phyloP scores from a whole-genome alignment of 2,329 filamentous ascomycete species.

The Dactylellina drechsleri region DNA sequence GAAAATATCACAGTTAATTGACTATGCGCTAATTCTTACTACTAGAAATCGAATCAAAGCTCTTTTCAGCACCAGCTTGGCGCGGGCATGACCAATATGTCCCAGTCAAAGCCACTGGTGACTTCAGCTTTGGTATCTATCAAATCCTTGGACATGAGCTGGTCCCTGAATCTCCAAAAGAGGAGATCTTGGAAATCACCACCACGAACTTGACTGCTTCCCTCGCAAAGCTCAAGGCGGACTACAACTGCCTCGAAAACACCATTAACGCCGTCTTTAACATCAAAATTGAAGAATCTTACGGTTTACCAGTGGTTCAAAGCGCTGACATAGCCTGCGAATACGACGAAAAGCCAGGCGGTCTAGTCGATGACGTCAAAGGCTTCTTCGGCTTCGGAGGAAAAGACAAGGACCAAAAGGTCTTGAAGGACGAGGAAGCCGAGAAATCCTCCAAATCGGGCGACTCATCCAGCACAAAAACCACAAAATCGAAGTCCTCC shows the following conservation, averaged over 20 bases:
- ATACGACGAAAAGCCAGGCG: constrained; percentile 76
- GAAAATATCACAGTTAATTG: constrained; percentile 53
- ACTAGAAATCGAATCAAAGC: constrained; percentile 75
- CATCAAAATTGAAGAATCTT: constrained; percentile 75
- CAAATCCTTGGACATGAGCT: constrained; percentile 59
- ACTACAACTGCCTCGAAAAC: constrained; percentile 77
- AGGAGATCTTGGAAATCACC: constrained; percentile 73
- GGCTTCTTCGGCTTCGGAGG: constrained; percentile 89
- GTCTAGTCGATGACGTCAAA: constrained; percentile 85
- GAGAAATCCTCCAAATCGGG: constrained; percentile 61
- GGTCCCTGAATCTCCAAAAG: constrained; percentile 62
- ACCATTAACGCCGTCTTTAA: constrained; percentile 84
- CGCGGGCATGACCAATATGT: constrained; percentile 84
- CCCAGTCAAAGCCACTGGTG: constrained; percentile 77
- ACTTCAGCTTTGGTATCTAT: constrained; percentile 73
- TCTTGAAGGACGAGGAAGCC: constrained; percentile 70
- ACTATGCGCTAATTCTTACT: constrained; percentile 16
- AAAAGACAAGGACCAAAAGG: constrained; percentile 74
- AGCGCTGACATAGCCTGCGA: constrained; percentile 86
- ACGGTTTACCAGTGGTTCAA: constrained; percentile 81
- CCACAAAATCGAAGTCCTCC: constrained; percentile 61
- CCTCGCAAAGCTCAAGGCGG: constrained; percentile 79
- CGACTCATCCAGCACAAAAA: constrained; percentile 61
- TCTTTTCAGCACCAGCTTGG: constrained; percentile 81
- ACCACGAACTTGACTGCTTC: constrained; percentile 88